These are phyloP conservation scores for Penicillium decumbens DNA, from an alignment of 2,329 filamentous ascomycete genomes.

Conservation along the genomic window DNA sequence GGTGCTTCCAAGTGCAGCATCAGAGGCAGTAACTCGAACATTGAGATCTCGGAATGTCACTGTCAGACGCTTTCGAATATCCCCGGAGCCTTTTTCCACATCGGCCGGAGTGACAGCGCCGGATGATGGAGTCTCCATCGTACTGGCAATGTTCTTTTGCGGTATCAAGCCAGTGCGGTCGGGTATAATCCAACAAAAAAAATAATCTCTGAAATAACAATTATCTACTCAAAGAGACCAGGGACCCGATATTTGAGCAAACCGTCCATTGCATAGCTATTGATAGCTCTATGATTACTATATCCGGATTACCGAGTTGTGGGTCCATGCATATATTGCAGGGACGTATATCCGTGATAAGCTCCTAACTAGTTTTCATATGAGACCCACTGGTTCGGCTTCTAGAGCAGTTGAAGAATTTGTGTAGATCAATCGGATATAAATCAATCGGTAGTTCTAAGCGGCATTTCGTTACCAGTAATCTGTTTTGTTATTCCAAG, in stretches of 20 bases:
- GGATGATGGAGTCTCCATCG: conserved; percentile 29
- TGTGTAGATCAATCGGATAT: background rate
- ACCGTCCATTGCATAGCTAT: background rate
- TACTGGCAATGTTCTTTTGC: background rate
- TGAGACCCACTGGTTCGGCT: background rate
- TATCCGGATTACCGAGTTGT: conserved; percentile 8
- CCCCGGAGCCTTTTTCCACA: conserved; percentile 19
- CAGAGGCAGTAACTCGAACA: conserved; percentile 34
- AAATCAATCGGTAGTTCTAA: background rate
- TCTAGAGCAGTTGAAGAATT: background rate
- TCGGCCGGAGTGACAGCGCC: conserved; percentile 24
- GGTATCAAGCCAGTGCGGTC: background rate
- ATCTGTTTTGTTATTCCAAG: too few relatives aligned
- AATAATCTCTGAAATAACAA: background rate
- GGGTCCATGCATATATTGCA: background rate
- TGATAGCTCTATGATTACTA: background rate
- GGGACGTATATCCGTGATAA: background rate
- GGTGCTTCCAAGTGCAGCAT: conserved; percentile 35
- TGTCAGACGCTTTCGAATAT: conserved; percentile 31
- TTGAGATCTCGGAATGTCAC: conserved; percentile 36
- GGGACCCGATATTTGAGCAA: background rate
- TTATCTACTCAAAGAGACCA: background rate
- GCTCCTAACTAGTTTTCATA: background rate
- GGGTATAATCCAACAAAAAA: background rate
- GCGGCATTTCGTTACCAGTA: background rate